Base-by-base conservation (phyloP, 2,329 filamentous ascomycete species). In the Drechslerella stenobrocha region DNA sequence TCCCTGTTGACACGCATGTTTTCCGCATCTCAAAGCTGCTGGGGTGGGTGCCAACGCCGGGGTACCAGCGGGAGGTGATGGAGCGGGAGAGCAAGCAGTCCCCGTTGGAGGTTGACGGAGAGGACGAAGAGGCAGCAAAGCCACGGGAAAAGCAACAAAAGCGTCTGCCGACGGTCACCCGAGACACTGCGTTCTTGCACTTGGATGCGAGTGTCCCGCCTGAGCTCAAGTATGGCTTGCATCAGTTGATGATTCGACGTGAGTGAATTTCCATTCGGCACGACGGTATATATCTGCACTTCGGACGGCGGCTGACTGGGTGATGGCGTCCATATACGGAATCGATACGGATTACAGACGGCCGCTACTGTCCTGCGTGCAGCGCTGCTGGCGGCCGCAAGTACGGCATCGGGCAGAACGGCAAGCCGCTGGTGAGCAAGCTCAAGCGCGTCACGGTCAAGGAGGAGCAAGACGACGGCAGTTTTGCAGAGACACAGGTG, bases 1-100 rank as follows among this genome's bases (percentile, higher is more conserved):
- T 82, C 70, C 80, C 81, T 2, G 81, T 82, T 30, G 81, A 82
- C 69, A 82, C 81, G 0, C 81, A 82, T 52, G 80, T 82, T 0
- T 77, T 80, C 71, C 76, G 81, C 13, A 76, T 82, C 58, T 77
- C 79, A 15, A 80, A 79, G 0, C 71, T 80, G 23, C 72, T 82
- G 23, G 80, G 80, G 1, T 82, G 81, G 81, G 71, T 80, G 18
- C 81, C 81, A 0, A 69, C 64, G 2, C 64, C 64, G 1, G 55
- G 45, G 4, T 56, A 60, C 28, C 42, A 67, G 30, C 34, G 63
- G 35, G 63, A 60, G 23, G 13, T 60, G 6, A 60, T 60, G 50
- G 45, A 58, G 13, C 13, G 22, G 3, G 32, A 59, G 22, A 59
- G 47, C 22, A 67, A 51, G 51, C 44, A 55, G 18, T 40, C 51